Conservation (phyloP, 192 early-diverging fungal species). For the Tieghemiomyces parasiticus region DNA sequence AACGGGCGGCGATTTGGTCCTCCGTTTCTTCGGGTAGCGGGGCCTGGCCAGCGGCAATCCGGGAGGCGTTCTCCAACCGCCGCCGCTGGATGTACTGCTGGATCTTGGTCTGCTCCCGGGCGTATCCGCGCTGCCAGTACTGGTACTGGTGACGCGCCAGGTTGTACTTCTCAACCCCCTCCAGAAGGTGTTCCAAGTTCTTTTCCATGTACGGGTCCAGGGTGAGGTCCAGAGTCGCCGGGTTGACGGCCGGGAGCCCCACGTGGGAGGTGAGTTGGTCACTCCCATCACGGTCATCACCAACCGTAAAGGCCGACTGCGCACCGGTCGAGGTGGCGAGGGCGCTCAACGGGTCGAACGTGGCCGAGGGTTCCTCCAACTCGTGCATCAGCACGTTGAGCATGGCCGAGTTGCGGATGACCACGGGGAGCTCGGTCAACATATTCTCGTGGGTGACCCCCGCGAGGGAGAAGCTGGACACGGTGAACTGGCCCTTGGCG, state of each 20-base stretch:
- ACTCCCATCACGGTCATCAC: conserved; percentile 13
- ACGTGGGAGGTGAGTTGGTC: conserved; percentile 34
- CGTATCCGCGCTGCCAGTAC: conserved; percentile 85
- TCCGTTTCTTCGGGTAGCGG: conserved; percentile 65
- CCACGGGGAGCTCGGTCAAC: conserved; percentile 81
- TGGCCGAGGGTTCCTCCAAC: conserved; percentile 27
- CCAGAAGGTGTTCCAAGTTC: conserved; percentile 65
- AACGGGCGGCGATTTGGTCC: conserved; percentile 34
- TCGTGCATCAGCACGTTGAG: conserved; percentile 62
- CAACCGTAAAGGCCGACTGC: conserved; percentile 26
- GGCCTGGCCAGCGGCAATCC: conserved; percentile 43
- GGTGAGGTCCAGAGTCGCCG: conserved; percentile 52
- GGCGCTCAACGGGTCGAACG: conserved; percentile 1
- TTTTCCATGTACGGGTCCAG: conserved; percentile 77
- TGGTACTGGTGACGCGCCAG: conserved; percentile 86
- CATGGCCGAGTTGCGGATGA: conserved; percentile 70
- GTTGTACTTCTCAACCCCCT: conserved; percentile 76
- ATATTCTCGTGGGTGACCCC: conserved; percentile 74
- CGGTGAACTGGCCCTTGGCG: conserved; percentile 69
- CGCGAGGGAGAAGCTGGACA: conserved; percentile 55
- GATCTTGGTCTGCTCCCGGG: conserved; percentile 72
- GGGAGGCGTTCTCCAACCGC: conserved; percentile 59
- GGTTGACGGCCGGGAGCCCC: conserved; percentile 15
- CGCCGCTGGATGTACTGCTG: conserved; percentile 39
- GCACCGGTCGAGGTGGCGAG: conserved; percentile 46